A percentile compares a stretch with the other conserved stretches of the same genome.
phyloP scores from a whole-genome alignment of 129 eudicot species.

The Dittrichia graveolens region DNA sequence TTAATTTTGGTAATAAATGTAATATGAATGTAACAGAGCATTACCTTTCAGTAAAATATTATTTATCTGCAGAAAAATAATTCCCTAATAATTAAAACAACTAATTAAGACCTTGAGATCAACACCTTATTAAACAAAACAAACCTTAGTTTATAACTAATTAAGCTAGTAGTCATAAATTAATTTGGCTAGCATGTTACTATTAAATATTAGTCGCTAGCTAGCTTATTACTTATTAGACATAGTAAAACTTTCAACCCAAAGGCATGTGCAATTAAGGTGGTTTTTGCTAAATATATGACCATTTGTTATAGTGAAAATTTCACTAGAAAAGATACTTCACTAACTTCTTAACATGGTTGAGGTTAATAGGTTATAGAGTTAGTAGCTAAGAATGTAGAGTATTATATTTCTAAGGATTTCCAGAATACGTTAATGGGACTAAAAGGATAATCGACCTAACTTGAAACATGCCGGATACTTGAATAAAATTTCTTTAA shows the following conservation, averaged over 20 bases:
- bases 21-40: too few species aligned
- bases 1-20: too few species aligned
- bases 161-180: background rate
- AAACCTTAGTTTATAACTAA: conserved; percentile 4
- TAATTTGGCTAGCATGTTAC: conserved; percentile 8
- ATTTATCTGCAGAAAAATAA: background rate
- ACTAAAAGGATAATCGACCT: too few species aligned
- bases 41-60: background rate
- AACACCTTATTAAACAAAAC: conserved; percentile 27
- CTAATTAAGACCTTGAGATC: conserved; percentile 34
- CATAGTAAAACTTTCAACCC: conserved; percentile 17
- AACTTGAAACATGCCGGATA: too few species aligned
- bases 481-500: too few species aligned
- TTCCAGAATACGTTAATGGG: too few species aligned
- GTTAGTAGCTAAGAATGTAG: too few species aligned
- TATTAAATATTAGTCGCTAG: conserved; percentile 1
- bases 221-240: conserved; percentile 19
- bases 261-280: conserved; percentile 20
- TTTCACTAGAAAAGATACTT: too few species aligned
- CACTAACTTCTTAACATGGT: too few species aligned
- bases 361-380: too few species aligned
- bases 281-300: background rate
- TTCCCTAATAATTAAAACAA: background rate
- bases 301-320: background rate
- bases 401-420: too few species aligned